A percentile compares a stretch with the other conserved stretches of the same genome.
Conservation (phyloP, 2,329 filamentous ascomycete species). For the Diaporthe caulivora region DNA sequence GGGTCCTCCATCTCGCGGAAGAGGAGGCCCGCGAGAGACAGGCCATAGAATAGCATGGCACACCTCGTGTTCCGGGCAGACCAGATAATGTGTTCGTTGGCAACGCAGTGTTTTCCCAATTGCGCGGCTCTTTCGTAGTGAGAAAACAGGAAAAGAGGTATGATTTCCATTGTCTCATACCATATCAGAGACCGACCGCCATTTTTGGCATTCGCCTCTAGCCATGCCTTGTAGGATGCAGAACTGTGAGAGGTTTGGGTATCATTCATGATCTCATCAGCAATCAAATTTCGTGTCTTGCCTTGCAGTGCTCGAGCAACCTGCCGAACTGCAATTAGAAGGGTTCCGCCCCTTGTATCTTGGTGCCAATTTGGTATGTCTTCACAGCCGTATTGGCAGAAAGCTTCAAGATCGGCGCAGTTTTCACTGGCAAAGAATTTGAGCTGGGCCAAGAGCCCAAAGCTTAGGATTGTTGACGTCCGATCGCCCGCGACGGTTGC, state of each 20-base stretch:
- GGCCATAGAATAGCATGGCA: conserved; percentile 70
- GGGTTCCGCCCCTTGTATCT: conserved; percentile 78
- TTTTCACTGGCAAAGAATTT: conserved; percentile 79
- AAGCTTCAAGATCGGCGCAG: conserved; percentile 76
- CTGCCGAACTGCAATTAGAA: conserved; percentile 76
- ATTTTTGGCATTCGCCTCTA: conserved; percentile 63
- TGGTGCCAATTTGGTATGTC: conserved; percentile 79
- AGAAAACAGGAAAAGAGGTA: conserved; percentile 73
- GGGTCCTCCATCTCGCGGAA: conserved; percentile 64
- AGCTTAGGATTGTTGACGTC: conserved; percentile 77
- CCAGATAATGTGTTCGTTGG: conserved; percentile 65
- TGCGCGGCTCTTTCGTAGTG: conserved; percentile 71
- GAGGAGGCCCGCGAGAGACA: conserved; percentile 66
- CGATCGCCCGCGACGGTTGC: conserved; percentile 77
- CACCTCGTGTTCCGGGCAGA: conserved; percentile 70
- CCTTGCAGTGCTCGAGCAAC: conserved; percentile 78
- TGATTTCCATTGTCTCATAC: conserved; percentile 76
- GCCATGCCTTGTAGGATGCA: conserved; percentile 70
- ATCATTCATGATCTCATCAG: conserved; percentile 74
- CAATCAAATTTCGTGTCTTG: conserved; percentile 70
- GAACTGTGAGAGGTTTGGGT: conserved; percentile 70
- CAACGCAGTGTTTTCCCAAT: conserved; percentile 63
- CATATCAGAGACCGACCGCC: conserved; percentile 74
- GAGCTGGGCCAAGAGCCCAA: conserved; percentile 75
- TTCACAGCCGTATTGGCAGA: conserved; percentile 78